phyloP scores from a whole-genome alignment of 306 rosid genomes.

The Ormosia semicastrata region DNA sequence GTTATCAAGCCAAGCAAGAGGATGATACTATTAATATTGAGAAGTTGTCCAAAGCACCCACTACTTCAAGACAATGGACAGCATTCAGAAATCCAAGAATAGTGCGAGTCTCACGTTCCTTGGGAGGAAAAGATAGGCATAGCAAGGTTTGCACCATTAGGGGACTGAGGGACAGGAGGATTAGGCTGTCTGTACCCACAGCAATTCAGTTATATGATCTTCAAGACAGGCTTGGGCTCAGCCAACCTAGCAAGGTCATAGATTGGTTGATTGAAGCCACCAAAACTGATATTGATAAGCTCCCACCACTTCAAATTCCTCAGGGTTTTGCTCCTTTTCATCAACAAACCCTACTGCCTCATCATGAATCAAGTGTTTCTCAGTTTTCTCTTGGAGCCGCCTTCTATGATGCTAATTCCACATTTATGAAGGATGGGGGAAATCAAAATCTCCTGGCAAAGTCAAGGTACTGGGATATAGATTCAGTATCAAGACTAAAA shows the following conservation, averaged over 20 bases:
- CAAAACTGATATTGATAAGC: slow-evolving; percentile 71
- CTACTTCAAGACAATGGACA: slow-evolving; percentile 71
- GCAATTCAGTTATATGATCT: slow-evolving; percentile 84
- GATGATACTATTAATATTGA: slow-evolving; percentile 8
- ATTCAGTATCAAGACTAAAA: not conserved
- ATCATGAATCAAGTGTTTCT: slow-evolving; percentile 22
- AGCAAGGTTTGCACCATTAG: slow-evolving; percentile 87
- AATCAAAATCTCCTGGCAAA: slow-evolving; percentile 1
- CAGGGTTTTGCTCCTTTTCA: slow-evolving; percentile 55
- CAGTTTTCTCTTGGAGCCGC: slow-evolving; percentile 34
- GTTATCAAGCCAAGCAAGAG: slow-evolving; percentile 44
- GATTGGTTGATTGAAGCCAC: slow-evolving; percentile 83
- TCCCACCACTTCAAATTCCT: slow-evolving; percentile 81
- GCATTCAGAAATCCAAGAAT: slow-evolving; percentile 78
- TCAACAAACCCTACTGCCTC: slow-evolving; percentile 45
- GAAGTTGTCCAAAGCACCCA: slow-evolving; percentile 28
- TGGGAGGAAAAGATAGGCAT: slow-evolving; percentile 97
- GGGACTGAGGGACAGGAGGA: slow-evolving; percentile 81
- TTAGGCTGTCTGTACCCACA: slow-evolving; percentile 80
- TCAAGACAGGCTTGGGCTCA: slow-evolving; percentile 72
- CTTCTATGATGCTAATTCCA: slow-evolving; percentile 28
- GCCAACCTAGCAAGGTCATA: slow-evolving; percentile 86
- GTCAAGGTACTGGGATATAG: slow-evolving; percentile 22
- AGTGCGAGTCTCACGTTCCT: slow-evolving; percentile 71
- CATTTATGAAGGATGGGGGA: not conserved